A percentile compares a stretch with the other conserved stretches of the same genome.
These are phyloP conservation scores for Meyerozyma smithsonii DNA, from an alignment of 1,139 yeast species.

Conservation along the genomic window DNA sequence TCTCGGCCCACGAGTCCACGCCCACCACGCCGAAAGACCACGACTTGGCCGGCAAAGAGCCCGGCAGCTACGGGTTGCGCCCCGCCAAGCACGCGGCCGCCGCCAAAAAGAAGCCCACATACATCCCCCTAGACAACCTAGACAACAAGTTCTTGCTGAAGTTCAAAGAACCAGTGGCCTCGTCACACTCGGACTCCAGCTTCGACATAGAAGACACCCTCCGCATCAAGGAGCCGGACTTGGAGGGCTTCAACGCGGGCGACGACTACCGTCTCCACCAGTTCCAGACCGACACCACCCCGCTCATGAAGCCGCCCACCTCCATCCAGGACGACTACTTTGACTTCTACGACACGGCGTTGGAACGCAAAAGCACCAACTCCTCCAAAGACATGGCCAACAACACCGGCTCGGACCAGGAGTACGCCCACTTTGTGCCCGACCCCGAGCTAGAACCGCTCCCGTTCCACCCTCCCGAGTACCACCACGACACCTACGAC, in stretches of 20 bases:
- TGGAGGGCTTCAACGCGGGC: conserved; percentile 11
- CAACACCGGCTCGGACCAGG: conserved; percentile 7
- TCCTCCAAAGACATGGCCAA: conserved; percentile 6
- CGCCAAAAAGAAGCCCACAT: not conserved
- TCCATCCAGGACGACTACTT: conserved; percentile 30
- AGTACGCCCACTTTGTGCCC: conserved; percentile 5
- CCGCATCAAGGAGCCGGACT: conserved; percentile 18
- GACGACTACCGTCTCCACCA: conserved; percentile 10
- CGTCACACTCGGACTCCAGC: conserved; percentile 10
- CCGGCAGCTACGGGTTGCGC: not conserved
- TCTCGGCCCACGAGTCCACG: conserved; percentile 2
- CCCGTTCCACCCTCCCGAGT: conserved; percentile 2
- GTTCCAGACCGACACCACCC: conserved; percentile 26
- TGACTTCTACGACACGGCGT: conserved; percentile 13
- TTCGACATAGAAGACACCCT: conserved; percentile 10
- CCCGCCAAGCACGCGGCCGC: not conserved
- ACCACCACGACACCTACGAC: not conserved
- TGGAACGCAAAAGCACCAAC: not conserved
- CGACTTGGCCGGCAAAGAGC: not conserved
- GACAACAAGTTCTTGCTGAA: conserved; percentile 7
- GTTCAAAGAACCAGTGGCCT: conserved; percentile 6
- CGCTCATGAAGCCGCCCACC: conserved; percentile 41
- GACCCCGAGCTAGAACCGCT: conserved; percentile 1
- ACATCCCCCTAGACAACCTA: conserved; percentile 14
- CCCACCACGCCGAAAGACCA: conserved; percentile 1